phyloP scores from a whole-genome alignment of 768 basidiomycete genomes.

The Phanerochaete carnosa region DNA sequence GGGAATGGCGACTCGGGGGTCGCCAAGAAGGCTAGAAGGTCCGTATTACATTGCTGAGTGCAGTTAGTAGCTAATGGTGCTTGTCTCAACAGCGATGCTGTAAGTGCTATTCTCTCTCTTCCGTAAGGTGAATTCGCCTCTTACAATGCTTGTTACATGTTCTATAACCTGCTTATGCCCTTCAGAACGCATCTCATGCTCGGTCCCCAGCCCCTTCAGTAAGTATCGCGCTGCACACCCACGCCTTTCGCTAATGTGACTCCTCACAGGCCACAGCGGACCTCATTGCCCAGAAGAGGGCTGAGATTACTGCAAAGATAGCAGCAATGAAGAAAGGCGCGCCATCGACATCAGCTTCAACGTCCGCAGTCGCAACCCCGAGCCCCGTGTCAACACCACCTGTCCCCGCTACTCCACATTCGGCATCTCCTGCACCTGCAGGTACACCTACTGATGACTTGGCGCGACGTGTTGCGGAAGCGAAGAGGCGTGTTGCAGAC shows the following conservation, averaged over 20 bases:
- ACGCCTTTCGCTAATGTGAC: neutral
- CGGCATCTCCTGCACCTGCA: constrained; percentile 35
- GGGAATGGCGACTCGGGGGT: constrained; percentile 44
- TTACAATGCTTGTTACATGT: constrained; percentile 50
- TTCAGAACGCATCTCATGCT: constrained; percentile 52
- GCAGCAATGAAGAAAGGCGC: constrained; percentile 62
- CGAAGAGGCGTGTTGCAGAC: constrained; percentile 79
- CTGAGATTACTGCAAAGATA: constrained; percentile 82
- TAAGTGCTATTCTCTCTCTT: constrained; percentile 49
- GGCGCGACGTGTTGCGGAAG: constrained; percentile 73
- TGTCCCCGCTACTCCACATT: constrained; percentile 20
- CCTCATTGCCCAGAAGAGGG: constrained; percentile 78
- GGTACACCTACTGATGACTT: constrained; percentile 50
- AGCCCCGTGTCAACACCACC: constrained; percentile 22
- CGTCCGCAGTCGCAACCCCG: constrained; percentile 27
- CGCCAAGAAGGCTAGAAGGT: constrained; percentile 71
- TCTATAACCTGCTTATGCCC: constrained; percentile 62
- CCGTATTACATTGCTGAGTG: constrained; percentile 17
- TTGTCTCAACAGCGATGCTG: constrained; percentile 53
- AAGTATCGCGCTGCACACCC: constrained; percentile 23
- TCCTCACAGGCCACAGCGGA: constrained; percentile 42
- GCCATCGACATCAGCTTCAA: constrained; percentile 13
- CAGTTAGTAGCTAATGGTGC: constrained; percentile 11
- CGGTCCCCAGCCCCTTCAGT: constrained; percentile 39
- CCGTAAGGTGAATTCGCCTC: constrained; percentile 70